These are phyloP conservation scores for Conoideocrella luteorostrata DNA, from an alignment of 2,329 filamentous ascomycete species.

Conservation along the genomic window DNA sequence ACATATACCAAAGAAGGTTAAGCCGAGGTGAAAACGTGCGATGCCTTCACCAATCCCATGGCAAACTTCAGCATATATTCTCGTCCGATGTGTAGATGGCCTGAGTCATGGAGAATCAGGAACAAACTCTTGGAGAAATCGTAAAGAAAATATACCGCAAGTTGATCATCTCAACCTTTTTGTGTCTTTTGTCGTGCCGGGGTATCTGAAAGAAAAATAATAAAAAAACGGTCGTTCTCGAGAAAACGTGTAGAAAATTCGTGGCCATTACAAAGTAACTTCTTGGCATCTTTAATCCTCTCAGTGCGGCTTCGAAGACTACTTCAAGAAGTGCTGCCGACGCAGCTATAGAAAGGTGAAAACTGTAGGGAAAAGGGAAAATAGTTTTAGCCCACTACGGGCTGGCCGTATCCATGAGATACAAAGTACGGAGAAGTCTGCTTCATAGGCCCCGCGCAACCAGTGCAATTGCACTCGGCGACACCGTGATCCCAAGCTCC, in stretches of 20 bases:
- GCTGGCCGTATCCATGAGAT: constrained; percentile 43
- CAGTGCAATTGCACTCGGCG: constrained; percentile 43
- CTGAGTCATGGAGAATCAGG: not conserved
- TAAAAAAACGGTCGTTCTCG: constrained; percentile 24
- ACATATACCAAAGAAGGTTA: constrained; percentile 17
- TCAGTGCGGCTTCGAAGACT: no score
- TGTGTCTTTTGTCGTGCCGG: constrained; percentile 31
- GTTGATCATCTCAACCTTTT: constrained; percentile 15
- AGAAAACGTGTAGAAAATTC: constrained; percentile 25
- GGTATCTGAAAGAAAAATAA: constrained; percentile 32
- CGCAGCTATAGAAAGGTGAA: not conserved
- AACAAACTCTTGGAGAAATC: not conserved
- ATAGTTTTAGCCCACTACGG: constrained; percentile 45
- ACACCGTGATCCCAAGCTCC: constrained; percentile 46
- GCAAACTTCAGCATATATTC: no score
- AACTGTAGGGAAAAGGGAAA: no score
- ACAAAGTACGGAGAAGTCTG: constrained; percentile 42
- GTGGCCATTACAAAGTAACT: constrained; percentile 24
- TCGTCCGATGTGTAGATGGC: not conserved
- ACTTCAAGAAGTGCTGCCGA: not conserved
- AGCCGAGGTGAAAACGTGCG: no score
- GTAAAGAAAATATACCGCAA: constrained; percentile 14
- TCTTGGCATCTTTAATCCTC: constrained; percentile 3
- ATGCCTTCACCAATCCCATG: no score
- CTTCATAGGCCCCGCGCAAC: constrained; percentile 41